Percentiles rank a stretch among this genome's conserved stretches.
Evolutionary conservation across 805 yeast genomes (phyloP).

Genomic region (Saccharomycopsis fodiens): DNA sequence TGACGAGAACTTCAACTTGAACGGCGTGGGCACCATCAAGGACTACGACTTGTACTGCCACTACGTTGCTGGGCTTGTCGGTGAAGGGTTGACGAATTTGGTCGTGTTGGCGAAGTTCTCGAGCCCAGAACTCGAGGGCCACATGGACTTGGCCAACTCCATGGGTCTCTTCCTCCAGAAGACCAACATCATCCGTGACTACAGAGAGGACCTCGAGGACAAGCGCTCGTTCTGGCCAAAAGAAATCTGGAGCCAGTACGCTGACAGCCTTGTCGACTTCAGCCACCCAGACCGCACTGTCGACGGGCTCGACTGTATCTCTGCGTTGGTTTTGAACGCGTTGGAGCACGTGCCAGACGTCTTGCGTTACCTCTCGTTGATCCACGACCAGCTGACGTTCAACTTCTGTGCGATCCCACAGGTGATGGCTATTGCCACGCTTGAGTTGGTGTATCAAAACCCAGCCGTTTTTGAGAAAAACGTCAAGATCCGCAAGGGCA

Average conservation of each 20-base stretch:
- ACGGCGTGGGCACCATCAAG: constrained; percentile 68
- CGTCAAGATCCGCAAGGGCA: constrained; percentile 87
- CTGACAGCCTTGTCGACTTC: constrained; percentile 57
- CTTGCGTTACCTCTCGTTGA: constrained; percentile 63
- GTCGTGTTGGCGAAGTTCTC: constrained; percentile 72
- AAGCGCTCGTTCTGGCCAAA: constrained; percentile 95
- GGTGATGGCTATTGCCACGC: constrained; percentile 96
- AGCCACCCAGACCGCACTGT: constrained; percentile 36
- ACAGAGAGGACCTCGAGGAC: constrained; percentile 82
- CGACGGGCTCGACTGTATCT: constrained; percentile 67
- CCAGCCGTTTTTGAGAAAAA: constrained; percentile 58
- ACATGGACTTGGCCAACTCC: constrained; percentile 57
- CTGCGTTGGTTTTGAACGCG: constrained; percentile 74
- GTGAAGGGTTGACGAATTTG: constrained; percentile 87
- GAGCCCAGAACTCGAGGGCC: constrained; percentile 38
- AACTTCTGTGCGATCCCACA: constrained; percentile 97
- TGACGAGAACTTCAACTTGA: constrained; percentile 67
- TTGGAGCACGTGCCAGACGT: constrained; percentile 72
- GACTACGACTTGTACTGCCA: constrained; percentile 92
- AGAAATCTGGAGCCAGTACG: constrained; percentile 84
- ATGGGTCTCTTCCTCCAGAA: constrained; percentile 97
- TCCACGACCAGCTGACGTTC: constrained; percentile 76
- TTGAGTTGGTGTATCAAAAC: constrained; percentile 79
- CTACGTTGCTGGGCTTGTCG: constrained; percentile 96
- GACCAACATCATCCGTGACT: constrained; percentile 93